Evolutionary conservation across 1,139 yeast species (phyloP).

Genomic region (Geotrichum klebahnii): DNA sequence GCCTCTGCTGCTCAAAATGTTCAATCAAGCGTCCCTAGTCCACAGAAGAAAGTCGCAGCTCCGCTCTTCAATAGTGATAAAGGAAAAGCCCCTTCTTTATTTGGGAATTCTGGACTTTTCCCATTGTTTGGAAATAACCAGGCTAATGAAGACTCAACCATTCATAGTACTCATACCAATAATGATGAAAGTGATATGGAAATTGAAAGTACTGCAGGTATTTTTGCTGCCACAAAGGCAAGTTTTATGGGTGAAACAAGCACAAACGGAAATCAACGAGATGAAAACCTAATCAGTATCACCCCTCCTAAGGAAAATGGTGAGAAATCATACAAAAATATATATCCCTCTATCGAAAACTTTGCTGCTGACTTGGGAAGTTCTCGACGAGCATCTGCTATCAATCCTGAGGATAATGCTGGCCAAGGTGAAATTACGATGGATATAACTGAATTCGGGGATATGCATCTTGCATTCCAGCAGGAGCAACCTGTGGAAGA

Average conservation of each 20-base stretch:
- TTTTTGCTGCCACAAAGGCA: constrained; percentile 23
- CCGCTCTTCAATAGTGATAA: constrained; percentile 4
- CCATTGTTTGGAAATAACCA: constrained; percentile 2
- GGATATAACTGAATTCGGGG: constrained; percentile 6
- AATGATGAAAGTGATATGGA: constrained; percentile 25
- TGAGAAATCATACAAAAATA: neutral
- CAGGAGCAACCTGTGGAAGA: constrained; percentile 17
- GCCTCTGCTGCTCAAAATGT: neutral
- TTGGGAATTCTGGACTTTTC: constrained; percentile 2
- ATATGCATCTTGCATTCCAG: constrained; percentile 2
- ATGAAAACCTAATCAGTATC: neutral
- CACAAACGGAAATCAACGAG: neutral
- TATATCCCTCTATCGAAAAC: constrained; percentile 15
- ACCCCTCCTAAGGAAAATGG: constrained; percentile 2
- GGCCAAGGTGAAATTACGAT: constrained; percentile 8
- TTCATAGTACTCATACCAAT: constrained; percentile 2
- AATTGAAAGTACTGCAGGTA: constrained; percentile 23
- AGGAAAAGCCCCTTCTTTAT: constrained; percentile 7
- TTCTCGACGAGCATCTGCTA: constrained; percentile 9
- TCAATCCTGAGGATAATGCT: constrained; percentile 1
- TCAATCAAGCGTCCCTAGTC: constrained; percentile 1
- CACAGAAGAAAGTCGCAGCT: constrained; percentile 7
- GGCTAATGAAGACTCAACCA: constrained; percentile 22
- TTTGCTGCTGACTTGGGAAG: constrained; percentile 14
- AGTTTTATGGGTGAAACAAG: constrained; percentile 4